Evolutionary conservation across 306 rosid genomes (phyloP).

Genomic region (Lathyrus aphaca): DNA sequence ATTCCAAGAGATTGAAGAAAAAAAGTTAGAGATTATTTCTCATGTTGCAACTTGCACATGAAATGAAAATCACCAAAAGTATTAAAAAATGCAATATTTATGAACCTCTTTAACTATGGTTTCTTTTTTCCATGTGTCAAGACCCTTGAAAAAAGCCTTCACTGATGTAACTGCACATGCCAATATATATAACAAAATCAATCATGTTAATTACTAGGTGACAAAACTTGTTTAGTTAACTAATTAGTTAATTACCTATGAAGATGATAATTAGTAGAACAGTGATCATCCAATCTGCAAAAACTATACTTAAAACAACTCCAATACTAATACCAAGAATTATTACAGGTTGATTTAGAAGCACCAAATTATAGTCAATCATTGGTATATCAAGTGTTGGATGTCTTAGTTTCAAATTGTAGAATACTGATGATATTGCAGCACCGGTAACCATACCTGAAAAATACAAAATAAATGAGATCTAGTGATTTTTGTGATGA

Average conservation of each 20-base stretch:
- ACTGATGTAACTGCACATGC: slow-evolving; percentile 60
- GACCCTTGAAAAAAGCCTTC: slow-evolving; percentile 70
- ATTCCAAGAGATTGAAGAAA: not conserved
- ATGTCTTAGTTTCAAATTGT: slow-evolving; percentile 68
- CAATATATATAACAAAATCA: slow-evolving; percentile 2
- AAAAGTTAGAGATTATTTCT: not conserved
- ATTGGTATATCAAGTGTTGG: slow-evolving; percentile 76
- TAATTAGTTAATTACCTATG: slow-evolving; percentile 59
- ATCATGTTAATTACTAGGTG: not conserved
- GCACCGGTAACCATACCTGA: slow-evolving; percentile 92
- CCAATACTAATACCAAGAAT: slow-evolving; percentile 88
- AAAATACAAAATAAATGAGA: not conserved
- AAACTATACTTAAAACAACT: slow-evolving; percentile 74
- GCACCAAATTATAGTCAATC: slow-evolving; percentile 70
- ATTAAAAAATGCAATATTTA: not conserved
- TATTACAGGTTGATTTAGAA: slow-evolving; percentile 76
- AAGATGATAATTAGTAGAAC: slow-evolving; percentile 71
- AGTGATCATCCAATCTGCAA: slow-evolving; percentile 88
- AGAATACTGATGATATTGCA: slow-evolving; percentile 75
- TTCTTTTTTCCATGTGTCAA: slow-evolving; percentile 79
- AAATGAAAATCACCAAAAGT: not conserved
- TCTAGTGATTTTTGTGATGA: not conserved
- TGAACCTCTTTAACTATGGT: slow-evolving; percentile 59
- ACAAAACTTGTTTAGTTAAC: not conserved
- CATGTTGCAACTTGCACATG: no score